A percentile compares a stretch with the other conserved stretches of the same genome.
Evolutionary conservation across 1,139 yeast genomes (phyloP).

Genomic region (Candida labiduridarum): DNA sequence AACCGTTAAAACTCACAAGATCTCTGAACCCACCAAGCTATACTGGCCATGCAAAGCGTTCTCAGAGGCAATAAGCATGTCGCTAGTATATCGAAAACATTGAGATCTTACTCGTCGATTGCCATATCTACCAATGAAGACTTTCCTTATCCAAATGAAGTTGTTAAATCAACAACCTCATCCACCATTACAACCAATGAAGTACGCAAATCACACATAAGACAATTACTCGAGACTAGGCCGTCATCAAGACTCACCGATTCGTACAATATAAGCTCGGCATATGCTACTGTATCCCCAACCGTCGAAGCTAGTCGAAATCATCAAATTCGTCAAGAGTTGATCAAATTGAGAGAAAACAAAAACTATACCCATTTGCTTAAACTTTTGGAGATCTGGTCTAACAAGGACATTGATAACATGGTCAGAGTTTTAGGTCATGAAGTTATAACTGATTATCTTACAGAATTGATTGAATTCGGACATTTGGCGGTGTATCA

Average conservation of each 20-base stretch:
- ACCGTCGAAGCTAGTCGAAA: slow-evolving; percentile 1
- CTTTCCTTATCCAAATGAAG: neutral
- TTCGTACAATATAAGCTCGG: slow-evolving; percentile 11
- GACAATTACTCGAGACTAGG: slow-evolving; percentile 5
- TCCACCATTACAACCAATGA: neutral
- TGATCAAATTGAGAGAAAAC: slow-evolving; percentile 11
- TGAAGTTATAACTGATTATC: slow-evolving; percentile 22
- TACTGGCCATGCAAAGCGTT: slow-evolving; percentile 1
- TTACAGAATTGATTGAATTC: slow-evolving; percentile 5
- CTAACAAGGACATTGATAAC: slow-evolving; percentile 25
- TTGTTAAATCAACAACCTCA: slow-evolving; percentile 1
- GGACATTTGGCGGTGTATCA: slow-evolving; percentile 1
- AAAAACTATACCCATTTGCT: slow-evolving; percentile 11
- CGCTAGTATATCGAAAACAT: neutral
- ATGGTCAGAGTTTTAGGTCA: slow-evolving; percentile 27
- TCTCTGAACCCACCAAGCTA: neutral
- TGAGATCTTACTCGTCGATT: slow-evolving; percentile 8
- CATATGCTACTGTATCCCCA: neutral
- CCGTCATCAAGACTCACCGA: slow-evolving; percentile 13
- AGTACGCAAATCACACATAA: slow-evolving; percentile 1
- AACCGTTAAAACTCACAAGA: neutral
- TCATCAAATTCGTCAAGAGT: slow-evolving; percentile 11
- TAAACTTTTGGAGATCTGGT: slow-evolving; percentile 17
- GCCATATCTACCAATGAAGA: slow-evolving; percentile 10
- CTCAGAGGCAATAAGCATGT: slow-evolving; percentile 6